Conservation (phyloP, 495 filamentous ascomycete species). For the Penicillium canariense region DNA sequence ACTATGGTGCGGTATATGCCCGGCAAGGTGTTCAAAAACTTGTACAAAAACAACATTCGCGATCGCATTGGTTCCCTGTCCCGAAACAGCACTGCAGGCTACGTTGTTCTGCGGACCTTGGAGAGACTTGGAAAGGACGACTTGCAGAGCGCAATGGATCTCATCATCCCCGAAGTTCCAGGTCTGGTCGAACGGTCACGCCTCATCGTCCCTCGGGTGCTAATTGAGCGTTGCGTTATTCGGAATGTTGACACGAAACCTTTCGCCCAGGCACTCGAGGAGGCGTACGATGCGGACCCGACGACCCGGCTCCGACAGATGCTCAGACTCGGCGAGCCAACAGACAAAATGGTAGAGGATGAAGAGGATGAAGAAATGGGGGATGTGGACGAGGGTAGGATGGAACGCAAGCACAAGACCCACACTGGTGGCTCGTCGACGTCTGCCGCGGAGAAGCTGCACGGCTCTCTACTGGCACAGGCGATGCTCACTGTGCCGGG, state of each 20-base stretch:
- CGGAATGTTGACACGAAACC: conserved; percentile 59
- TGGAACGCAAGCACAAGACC: conserved; percentile 28
- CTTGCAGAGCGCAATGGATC: conserved; percentile 62
- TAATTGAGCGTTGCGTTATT: conserved; percentile 80
- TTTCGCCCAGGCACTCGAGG: conserved; percentile 59
- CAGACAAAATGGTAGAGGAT: conserved; percentile 18
- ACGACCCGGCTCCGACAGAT: conserved; percentile 55
- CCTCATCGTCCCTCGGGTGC: conserved; percentile 69
- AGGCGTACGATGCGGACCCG: conserved; percentile 56
- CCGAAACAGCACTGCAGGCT: conserved; percentile 85
- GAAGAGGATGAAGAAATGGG: conserved; percentile 29
- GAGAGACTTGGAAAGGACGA: conserved; percentile 83
- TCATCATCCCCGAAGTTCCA: conserved; percentile 66
- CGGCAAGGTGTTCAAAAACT: conserved; percentile 81
- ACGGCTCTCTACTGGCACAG: conserved; percentile 66
- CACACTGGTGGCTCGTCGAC: conserved; percentile 12
- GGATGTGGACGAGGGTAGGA: conserved; percentile 32
- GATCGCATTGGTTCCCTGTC: conserved; percentile 72
- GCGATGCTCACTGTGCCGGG: conserved; percentile 60
- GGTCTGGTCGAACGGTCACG: conserved; percentile 69
- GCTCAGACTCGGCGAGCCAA: conserved; percentile 47
- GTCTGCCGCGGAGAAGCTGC: conserved; percentile 49
- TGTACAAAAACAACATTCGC: conserved; percentile 72
- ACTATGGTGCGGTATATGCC: conserved; percentile 75
- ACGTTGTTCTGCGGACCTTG: conserved; percentile 74